Evolutionary conservation across 2,329 filamentous ascomycete species (phyloP).

Genomic region (Orbilia blumenaviensis): DNA sequence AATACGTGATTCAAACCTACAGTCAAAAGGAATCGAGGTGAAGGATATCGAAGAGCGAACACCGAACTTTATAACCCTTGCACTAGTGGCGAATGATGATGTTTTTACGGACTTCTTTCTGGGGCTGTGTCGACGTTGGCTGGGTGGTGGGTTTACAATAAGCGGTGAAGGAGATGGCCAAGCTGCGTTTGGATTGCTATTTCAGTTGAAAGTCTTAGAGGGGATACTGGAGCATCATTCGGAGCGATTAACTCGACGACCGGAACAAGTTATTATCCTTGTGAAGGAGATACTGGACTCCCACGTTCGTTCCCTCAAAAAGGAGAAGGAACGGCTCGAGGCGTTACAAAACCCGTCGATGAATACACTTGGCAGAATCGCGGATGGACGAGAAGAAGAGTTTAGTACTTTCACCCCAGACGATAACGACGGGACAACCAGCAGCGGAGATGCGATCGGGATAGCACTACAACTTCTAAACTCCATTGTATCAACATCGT

Average conservation of each 20-base stretch:
- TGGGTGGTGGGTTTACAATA: conserved; percentile 60
- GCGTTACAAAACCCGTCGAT: conserved; percentile 63
- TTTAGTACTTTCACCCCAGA: conserved; percentile 68
- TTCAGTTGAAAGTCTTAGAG: conserved; percentile 72
- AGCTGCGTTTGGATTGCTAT: conserved; percentile 61
- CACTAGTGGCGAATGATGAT: conserved; percentile 67
- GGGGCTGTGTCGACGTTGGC: conserved; percentile 69
- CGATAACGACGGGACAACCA: conserved; percentile 64
- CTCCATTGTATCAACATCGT: conserved; percentile 59
- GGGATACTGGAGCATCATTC: conserved; percentile 72
- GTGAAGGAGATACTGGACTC: conserved; percentile 69
- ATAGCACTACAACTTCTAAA: conserved; percentile 62
- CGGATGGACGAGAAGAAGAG: conserved; percentile 61
- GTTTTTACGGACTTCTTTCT: conserved; percentile 70
- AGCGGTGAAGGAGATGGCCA: conserved; percentile 54
- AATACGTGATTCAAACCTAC: conserved; percentile 41
- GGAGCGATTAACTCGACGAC: conserved; percentile 71
- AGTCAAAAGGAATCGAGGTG: conserved; percentile 36
- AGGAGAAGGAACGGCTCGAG: conserved; percentile 61
- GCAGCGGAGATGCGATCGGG: conserved; percentile 60
- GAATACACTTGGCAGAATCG: conserved; percentile 61
- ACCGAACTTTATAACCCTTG: conserved; percentile 64
- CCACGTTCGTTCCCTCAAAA: conserved; percentile 62
- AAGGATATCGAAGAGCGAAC: conserved; percentile 64
- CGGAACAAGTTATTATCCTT: conserved; percentile 72